Evolutionary conservation across 2,329 filamentous ascomycete genomes (phyloP), one percentile per base, ranked within the genome.

Genomic region (Microascus cirrosus): DNA sequence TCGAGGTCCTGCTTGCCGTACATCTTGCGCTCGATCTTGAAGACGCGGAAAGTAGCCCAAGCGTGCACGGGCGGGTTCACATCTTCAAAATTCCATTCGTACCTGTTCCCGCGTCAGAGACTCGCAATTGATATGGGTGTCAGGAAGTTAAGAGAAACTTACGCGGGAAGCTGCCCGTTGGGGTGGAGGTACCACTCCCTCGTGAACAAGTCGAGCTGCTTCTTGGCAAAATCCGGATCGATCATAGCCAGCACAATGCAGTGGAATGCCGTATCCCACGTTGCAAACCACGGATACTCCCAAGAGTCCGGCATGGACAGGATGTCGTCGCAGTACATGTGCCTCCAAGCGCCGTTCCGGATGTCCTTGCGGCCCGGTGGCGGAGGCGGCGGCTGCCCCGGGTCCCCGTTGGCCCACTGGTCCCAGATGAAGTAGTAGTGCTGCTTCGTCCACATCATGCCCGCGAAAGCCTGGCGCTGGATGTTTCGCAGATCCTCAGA

Each of bases 381-480:
- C 28, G 94, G 28, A 32, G 28, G 94, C 35, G 93, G 89, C 51
- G 92, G 90, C 77, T 92, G 90, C 54, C 80, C 81, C 12, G 92
- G 92, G 68, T 97, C 93, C 56, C 93, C 93, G 62, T 95, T 95
- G 28, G 92, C 91, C 93, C 93, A 97, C 69, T 97, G 89, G 63
- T 97, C 92, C 90, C 91, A 96, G 65, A 97, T 84, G 71, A 97
- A 96, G 68, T 95, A 84, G 71, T 97, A 97, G 73, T 90, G 90
- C 70, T 97, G 93, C 71, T 97, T 97, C 62, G 88, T 95, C 93
- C 93, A 97, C 80, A 97, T 87, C 93, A 97, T 97, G 57, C 94
- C 93, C 0, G 92, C 86, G 63, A 96, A 88, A 3, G 93, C 94
- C 70, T 96, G 92, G 64, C 93, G 84, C 73, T 97, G 94, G 64